phyloP scores from a whole-genome alignment of 1,139 yeast species.

The Zygosaccharomyces pseudobailii region DNA sequence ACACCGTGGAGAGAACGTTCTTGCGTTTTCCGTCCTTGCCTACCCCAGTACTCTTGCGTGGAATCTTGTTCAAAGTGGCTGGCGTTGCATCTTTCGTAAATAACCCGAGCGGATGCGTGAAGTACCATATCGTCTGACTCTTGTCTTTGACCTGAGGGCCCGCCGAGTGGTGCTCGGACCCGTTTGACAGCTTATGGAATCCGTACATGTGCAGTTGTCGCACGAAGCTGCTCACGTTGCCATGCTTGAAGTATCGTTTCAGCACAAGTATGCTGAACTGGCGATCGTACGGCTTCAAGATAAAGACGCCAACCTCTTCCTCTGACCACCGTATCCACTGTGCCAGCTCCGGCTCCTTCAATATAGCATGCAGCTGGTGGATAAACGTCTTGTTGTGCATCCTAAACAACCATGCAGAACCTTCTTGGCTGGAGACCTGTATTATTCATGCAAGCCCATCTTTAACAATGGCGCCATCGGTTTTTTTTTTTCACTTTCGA shows the following conservation, averaged over 20 bases:
- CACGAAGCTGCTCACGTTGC: constrained; percentile 72
- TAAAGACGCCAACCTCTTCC: constrained; percentile 54
- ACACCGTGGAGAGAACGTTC: constrained; percentile 28
- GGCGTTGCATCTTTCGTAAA: constrained; percentile 74
- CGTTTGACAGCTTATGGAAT: constrained; percentile 33
- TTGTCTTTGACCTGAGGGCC: constrained; percentile 12
- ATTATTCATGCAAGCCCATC: constrained; percentile 1
- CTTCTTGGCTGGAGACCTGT: neutral
- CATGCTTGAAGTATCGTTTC: constrained; percentile 71
- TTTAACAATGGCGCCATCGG: neutral
- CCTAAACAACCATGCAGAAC: neutral
- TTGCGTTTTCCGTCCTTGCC: constrained; percentile 33
- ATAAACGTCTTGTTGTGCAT: constrained; percentile 27
- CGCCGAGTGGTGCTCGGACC: constrained; percentile 12
- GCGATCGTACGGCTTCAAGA: constrained; percentile 61
- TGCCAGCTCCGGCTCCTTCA: constrained; percentile 21
- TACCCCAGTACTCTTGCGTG: constrained; percentile 30
- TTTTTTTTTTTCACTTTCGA: constrained; percentile 1
- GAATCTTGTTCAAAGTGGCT: constrained; percentile 30
- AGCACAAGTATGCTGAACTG: constrained; percentile 58
- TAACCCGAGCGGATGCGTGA: constrained; percentile 74
- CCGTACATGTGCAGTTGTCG: constrained; percentile 81
- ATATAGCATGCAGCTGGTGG: constrained; percentile 30
- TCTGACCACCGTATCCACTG: constrained; percentile 74
- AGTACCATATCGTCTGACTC: constrained; percentile 60